Evolutionary conservation across 2,329 filamentous ascomycete species (phyloP), one percentile per base, ranked within the genome.

Genomic region (Aspergillus sp.): DNA sequence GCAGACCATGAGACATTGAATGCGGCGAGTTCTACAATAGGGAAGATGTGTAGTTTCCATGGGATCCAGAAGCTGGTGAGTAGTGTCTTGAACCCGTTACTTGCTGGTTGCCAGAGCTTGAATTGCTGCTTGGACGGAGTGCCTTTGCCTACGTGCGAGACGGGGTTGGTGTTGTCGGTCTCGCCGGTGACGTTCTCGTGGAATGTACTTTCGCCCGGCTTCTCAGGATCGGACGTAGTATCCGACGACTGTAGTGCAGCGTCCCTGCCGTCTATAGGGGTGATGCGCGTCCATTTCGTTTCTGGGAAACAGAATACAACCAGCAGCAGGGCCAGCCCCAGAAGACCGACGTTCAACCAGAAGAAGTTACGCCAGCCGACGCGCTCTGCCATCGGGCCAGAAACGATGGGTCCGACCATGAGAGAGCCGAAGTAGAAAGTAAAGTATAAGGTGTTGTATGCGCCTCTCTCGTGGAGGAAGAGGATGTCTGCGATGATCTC

Each of bases 401-500:
- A 76, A 48, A 86, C 78, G 57, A 86, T 86, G 2, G 82, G 83
- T 3, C 78, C 82, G 52, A 84, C 80, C 83, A 86, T 86, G 23
- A 88, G 73, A 11, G 81, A 81, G 2, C 84, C 85, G 75, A 87
- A 86, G 68, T 87, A 88, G 12, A 81, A 75, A 0, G 81, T 80
- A 73, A 86, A 88, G 67, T 88, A 88, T 0, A 84, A 64, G 0
- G 83, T 85, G 62, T 84, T 84, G 74, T 81, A 87, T 62, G 82
- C 84, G 6, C 86, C 86, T 57, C 86, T 79, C 50, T 88, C 84
- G 65, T 87, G 84, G 9, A 89, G 74, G 70, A 89, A 88, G 67
- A 85, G 84, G 11, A 87, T 80, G 64, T 88, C 86, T 3, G 86
- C 83, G 64, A 88, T 87, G 52, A 88, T 80, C 31, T 82, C 80